Evolutionary conservation across 148 eudicot species (phyloP).

Genomic region (Nepenthes mirabilis): DNA sequence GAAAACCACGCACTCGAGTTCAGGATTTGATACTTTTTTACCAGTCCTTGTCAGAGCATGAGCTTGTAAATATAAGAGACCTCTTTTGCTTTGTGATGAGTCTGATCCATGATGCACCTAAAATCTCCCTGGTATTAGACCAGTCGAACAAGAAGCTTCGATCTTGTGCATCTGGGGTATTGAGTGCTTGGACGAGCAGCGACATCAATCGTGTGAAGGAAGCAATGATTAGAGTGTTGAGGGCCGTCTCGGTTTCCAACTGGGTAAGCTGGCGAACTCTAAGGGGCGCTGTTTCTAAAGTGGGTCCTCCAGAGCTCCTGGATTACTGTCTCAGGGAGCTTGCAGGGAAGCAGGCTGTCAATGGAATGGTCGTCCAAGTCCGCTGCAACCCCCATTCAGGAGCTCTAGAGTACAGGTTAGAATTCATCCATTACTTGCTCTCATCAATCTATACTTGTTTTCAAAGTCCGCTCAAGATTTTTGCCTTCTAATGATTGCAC

Average conservation of each 20-base stretch:
- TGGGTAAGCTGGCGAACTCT: slow-evolving; percentile 91
- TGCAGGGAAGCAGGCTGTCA: slow-evolving; percentile 49
- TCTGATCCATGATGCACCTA: slow-evolving; percentile 38
- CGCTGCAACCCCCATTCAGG: slow-evolving; percentile 60
- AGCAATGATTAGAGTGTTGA: slow-evolving; percentile 65
- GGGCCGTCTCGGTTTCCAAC: slow-evolving; percentile 50
- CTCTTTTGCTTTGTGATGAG: slow-evolving; percentile 52
- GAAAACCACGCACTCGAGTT: slow-evolving; percentile 57
- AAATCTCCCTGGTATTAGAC: slow-evolving; percentile 15
- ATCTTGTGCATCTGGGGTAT: slow-evolving; percentile 27
- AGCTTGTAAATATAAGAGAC: slow-evolving; percentile 65
- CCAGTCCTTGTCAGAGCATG: slow-evolving; percentile 61
- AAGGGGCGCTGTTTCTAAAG: slow-evolving; percentile 75
- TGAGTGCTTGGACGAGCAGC: slow-evolving; percentile 52
- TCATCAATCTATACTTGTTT: background rate
- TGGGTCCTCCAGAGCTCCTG: slow-evolving; percentile 57
- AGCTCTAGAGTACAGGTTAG: slow-evolving; percentile 69
- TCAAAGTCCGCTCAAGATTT: too few species aligned
- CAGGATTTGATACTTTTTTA: slow-evolving; percentile 70
- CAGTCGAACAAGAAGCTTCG: slow-evolving; percentile 31
- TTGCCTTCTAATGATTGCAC: too few species aligned
- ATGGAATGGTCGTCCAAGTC: slow-evolving; percentile 46
- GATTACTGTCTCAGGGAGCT: slow-evolving; percentile 84
- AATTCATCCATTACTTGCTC: background rate
- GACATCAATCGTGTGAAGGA: slow-evolving; percentile 54